Evolutionary conservation across 2,329 filamentous ascomycete genomes (phyloP).

Genomic region (Fusarium setosum): DNA sequence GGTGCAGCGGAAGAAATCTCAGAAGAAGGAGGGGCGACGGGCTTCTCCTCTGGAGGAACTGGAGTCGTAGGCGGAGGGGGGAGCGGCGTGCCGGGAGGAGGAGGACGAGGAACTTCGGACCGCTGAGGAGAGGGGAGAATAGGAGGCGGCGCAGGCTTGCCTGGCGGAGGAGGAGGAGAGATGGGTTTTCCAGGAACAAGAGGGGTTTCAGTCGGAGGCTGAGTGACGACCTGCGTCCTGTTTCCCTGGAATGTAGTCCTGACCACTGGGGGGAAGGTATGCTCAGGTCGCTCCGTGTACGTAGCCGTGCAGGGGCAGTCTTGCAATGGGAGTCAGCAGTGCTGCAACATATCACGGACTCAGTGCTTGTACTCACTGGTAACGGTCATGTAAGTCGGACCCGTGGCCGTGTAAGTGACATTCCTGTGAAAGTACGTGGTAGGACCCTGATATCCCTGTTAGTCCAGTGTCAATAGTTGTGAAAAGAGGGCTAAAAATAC

Average conservation of each 20-base stretch:
- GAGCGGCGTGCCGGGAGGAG: not conserved
- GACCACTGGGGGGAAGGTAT: conserved; percentile 6
- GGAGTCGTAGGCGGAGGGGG: not conserved
- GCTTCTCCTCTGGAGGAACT: not conserved
- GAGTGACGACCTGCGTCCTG: conserved; percentile 1
- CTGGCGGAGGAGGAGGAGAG: conserved; percentile 9
- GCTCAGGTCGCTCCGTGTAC: conserved; percentile 28
- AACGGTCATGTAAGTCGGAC: conserved; percentile 56
- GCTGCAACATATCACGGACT: not conserved
- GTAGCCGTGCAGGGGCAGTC: conserved; percentile 61
- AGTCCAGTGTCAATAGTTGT: no score
- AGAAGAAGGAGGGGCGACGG: not conserved
- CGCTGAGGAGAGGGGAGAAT: not conserved
- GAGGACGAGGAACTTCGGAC: not conserved
- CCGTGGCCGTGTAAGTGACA: conserved; percentile 57
- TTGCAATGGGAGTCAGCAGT: conserved; percentile 44
- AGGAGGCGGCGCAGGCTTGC: not conserved
- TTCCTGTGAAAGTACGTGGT: conserved; percentile 53
- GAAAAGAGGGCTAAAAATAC: conserved; percentile 34
- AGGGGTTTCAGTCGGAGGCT: conserved; percentile 1
- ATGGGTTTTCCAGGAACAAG: not conserved
- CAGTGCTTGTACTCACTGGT: conserved; percentile 50
- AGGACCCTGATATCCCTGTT: conserved; percentile 31
- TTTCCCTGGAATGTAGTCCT: conserved; percentile 2
- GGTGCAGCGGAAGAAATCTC: conserved; percentile 16